phyloP scores from a whole-genome alignment of 148 eudicot species.

The Fagopyrum homotropicum region DNA sequence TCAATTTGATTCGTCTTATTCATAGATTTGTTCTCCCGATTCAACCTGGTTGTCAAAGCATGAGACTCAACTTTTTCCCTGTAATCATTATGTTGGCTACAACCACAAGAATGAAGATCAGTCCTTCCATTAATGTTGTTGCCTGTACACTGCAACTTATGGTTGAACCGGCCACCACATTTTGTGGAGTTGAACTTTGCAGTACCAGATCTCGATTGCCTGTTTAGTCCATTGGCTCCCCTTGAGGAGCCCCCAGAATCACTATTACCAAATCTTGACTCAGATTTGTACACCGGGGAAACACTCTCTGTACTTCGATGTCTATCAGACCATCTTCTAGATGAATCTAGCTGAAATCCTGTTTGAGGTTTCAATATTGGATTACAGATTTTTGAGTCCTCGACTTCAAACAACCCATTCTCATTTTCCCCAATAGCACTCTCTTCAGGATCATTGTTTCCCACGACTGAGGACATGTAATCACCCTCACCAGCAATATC shows the following conservation, averaged over 20 bases:
- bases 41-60: slow-evolving; percentile 25
- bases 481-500: slow-evolving; percentile 38
- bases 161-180: slow-evolving; percentile 39
- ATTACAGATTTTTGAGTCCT: slow-evolving; percentile 37
- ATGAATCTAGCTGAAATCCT: slow-evolving; percentile 36
- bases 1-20: slow-evolving; percentile 41
- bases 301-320: slow-evolving; percentile 41
- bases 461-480: slow-evolving; percentile 24
- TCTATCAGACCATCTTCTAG: slow-evolving; percentile 53
- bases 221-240: slow-evolving; percentile 32
- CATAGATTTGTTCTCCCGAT: slow-evolving; percentile 37
- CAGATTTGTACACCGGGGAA: slow-evolving; percentile 34
- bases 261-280: slow-evolving; percentile 49
- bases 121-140: slow-evolving; percentile 32
- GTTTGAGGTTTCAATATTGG: slow-evolving; percentile 38
- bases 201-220: slow-evolving; percentile 42
- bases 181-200: slow-evolving; percentile 41
- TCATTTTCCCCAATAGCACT: slow-evolving; percentile 32
- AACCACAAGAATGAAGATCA: slow-evolving; percentile 52
- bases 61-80: slow-evolving; percentile 39
- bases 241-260: slow-evolving; percentile 41
- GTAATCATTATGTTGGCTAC: slow-evolving; percentile 55
- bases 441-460: slow-evolving; percentile 30
- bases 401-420: slow-evolving; percentile 28
- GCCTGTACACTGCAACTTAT: slow-evolving; percentile 44